A percentile compares a stretch with the other conserved stretches of the same genome.
Evolutionary conservation across 805 yeast genomes (phyloP).

Genomic region (Suhomyces sp.): DNA sequence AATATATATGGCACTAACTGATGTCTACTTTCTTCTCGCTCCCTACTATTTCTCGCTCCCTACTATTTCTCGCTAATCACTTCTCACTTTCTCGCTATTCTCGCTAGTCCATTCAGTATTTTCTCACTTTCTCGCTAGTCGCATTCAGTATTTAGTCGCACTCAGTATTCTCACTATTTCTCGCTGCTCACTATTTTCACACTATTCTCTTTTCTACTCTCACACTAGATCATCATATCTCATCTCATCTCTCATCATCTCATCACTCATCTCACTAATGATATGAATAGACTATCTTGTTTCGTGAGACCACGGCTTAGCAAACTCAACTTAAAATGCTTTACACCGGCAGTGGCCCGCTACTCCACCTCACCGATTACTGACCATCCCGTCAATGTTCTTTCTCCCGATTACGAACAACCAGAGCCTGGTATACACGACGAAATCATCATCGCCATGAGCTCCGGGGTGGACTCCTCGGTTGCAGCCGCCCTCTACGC

Average conservation of each 20-base stretch:
- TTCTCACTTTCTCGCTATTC: too few relatives aligned
- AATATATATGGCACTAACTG: neutral
- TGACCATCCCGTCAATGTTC: neutral
- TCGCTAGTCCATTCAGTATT: too few relatives aligned
- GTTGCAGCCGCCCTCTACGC: constrained; percentile 74
- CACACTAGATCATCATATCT: too few relatives aligned
- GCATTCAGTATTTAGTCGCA: too few relatives aligned
- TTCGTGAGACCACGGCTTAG: neutral
- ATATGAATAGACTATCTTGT: neutral
- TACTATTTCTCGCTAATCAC: neutral
- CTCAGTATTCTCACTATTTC: too few relatives aligned
- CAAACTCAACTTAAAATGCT: neutral
- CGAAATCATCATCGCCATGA: constrained; percentile 81
- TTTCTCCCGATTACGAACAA: constrained; percentile 28
- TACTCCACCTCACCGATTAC: neutral
- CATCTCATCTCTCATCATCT: neutral
- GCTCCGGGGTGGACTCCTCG: constrained; percentile 95
- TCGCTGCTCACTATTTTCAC: too few relatives aligned
- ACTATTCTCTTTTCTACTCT: too few relatives aligned
- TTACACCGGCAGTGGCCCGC: neutral
- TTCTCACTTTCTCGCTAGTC: too few relatives aligned
- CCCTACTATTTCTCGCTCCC: too few relatives aligned
- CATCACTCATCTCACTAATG: neutral
- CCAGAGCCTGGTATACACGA: constrained; percentile 50
- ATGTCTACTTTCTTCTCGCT: too few relatives aligned